phyloP scores from a whole-genome alignment of 2,329 filamentous ascomycete species.

The Cadophora luteo-olivacea region DNA sequence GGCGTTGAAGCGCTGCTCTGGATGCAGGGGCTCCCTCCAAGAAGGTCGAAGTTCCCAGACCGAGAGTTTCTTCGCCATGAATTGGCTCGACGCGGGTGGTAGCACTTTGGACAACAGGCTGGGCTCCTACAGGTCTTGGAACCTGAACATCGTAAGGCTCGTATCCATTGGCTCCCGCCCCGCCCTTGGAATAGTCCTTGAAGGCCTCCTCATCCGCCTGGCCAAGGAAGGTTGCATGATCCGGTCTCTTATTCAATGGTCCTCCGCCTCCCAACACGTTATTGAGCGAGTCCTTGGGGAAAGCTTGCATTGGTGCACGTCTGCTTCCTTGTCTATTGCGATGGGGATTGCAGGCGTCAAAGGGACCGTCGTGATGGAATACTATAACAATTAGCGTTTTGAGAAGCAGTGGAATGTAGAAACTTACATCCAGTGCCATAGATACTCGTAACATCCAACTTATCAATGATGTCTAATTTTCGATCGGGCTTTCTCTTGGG shows the following conservation, averaged over 20 bases:
- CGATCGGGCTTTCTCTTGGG: constrained; percentile 45
- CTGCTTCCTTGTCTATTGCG: constrained; percentile 85
- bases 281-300: constrained; percentile 90
- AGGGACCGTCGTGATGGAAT: constrained; percentile 97
- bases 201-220: constrained; percentile 82
- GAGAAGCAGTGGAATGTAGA: background rate
- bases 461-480: constrained; percentile 88
- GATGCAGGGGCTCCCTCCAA: constrained; percentile 92
- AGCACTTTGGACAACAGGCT: constrained; percentile 67
- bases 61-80: constrained; percentile 83
- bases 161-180: constrained; percentile 48
- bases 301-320: constrained; percentile 93
- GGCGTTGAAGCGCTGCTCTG: constrained; percentile 76
- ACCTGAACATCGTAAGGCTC: constrained; percentile 51
- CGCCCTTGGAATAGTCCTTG: constrained; percentile 68
- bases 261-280: constrained; percentile 89
- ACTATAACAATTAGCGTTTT: constrained; percentile 58
- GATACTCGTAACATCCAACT: constrained; percentile 94
- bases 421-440: constrained; percentile 88
- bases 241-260: constrained; percentile 79
- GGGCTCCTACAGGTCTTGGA: constrained; percentile 45
- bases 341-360: constrained; percentile 94
- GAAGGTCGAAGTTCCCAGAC: constrained; percentile 93
- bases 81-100: constrained; percentile 71
- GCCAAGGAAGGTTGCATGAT: constrained; percentile 89